phyloP scores from a whole-genome alignment of 2,329 filamentous ascomycete species.

The Aspergillus awamori region DNA sequence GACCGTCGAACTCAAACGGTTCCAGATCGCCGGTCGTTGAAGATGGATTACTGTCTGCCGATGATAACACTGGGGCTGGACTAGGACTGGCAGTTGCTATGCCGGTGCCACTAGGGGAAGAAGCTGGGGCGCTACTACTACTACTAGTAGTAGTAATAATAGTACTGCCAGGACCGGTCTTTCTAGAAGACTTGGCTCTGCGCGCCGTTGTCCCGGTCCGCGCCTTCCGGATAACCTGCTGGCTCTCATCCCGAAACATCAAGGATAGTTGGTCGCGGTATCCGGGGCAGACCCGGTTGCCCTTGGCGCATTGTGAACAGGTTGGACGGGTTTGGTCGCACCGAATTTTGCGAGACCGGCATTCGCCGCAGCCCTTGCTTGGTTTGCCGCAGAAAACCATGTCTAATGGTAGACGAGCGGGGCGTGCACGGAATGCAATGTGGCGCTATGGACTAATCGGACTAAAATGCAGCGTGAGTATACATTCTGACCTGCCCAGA shows the following conservation, averaged over 20 bases:
- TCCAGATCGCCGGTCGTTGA: not conserved
- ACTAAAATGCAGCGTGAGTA: not conserved
- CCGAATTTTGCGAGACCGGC: constrained; percentile 48
- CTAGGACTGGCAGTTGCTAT: constrained; percentile 13
- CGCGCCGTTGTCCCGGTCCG: constrained; percentile 46
- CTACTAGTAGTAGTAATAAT: too few species aligned
- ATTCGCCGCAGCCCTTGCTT: constrained; percentile 50
- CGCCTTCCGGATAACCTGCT: constrained; percentile 62
- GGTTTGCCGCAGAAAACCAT: constrained; percentile 51
- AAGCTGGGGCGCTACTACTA: constrained; percentile 2
- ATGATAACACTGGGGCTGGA: not conserved
- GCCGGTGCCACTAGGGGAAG: constrained; percentile 30
- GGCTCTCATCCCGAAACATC: constrained; percentile 69
- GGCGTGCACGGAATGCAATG: constrained; percentile 11
- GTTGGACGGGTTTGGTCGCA: constrained; percentile 64
- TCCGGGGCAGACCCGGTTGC: constrained; percentile 63
- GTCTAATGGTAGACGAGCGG: constrained; percentile 28
- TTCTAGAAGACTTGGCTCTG: constrained; percentile 22
- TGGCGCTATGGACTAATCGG: not conserved
- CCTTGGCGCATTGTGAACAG: constrained; percentile 65
- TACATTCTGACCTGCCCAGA: not conserved
- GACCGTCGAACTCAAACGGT: constrained; percentile 10
- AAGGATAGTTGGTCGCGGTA: constrained; percentile 67
- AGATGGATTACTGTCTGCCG: not conserved
- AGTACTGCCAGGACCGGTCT: constrained; percentile 8